These are phyloP conservation scores for Neurospora sp. DNA, from an alignment of 495 filamentous ascomycete species.

Conservation along the genomic window DNA sequence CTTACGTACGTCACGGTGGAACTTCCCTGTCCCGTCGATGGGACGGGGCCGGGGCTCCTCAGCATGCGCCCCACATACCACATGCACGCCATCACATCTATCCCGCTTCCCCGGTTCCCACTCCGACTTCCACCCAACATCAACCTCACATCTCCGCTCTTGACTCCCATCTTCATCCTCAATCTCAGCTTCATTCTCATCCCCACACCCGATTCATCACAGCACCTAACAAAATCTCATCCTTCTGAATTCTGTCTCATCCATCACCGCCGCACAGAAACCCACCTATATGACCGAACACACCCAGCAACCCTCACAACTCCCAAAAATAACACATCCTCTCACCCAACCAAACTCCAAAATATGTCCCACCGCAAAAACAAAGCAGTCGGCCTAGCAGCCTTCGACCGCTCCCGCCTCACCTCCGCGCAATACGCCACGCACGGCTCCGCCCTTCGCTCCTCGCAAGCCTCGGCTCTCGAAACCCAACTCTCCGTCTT, in stretches of 20 bases:
- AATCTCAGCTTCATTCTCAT: neutral
- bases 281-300: neutral
- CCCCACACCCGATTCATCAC: neutral
- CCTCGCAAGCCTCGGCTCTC: conserved; percentile 68
- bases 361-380: conserved; percentile 35
- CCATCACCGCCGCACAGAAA: neutral
- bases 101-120: neutral
- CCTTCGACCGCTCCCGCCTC: conserved; percentile 75
- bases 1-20: neutral
- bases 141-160: neutral
- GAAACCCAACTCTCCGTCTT: conserved; percentile 91
- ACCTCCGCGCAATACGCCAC: conserved; percentile 75
- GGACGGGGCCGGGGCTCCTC: neutral
- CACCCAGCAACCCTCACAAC: neutral
- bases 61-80: neutral
- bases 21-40: neutral
- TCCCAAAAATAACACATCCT: neutral
- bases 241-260: neutral
- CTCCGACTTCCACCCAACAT: neutral
- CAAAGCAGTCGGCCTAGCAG: conserved; percentile 79
- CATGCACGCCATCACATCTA: neutral
- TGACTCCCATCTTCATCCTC: neutral
- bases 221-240: neutral
- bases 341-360: neutral
- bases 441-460: conserved; percentile 78